These are phyloP conservation scores for Starmerella sp. DNA, from an alignment of 805 yeast genomes.

Conservation along the genomic window DNA sequence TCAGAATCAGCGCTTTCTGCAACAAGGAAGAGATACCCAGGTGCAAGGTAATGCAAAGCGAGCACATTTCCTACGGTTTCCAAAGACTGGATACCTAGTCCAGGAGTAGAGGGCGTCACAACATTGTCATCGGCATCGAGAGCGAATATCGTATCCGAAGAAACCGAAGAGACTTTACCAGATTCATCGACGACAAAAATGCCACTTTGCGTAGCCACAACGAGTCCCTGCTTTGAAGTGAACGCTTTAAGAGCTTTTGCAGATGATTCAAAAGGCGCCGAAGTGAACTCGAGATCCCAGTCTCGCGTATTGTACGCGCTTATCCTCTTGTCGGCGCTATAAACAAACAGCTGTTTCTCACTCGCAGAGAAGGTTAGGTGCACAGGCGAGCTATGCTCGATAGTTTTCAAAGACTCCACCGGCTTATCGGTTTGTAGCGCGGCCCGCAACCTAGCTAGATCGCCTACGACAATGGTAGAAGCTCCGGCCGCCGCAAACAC, in stretches of 20 bases:
- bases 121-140: background rate
- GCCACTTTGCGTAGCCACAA: background rate
- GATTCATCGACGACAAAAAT: background rate
- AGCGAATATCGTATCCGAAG: background rate
- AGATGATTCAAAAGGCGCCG: background rate
- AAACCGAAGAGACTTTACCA: background rate
- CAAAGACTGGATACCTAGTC: background rate
- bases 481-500: slow-evolving; percentile 18
- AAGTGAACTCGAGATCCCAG: background rate
- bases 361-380: background rate
- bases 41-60: background rate
- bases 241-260: background rate
- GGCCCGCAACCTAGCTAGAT: background rate
- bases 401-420: background rate
- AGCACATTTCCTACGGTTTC: background rate
- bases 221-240: background rate
- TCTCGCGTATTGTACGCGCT: background rate
- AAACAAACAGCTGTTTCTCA: slow-evolving; percentile 1
- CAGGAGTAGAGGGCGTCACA: background rate
- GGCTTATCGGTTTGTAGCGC: background rate
- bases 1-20: background rate
- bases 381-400: background rate
- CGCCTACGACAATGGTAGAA: slow-evolving; percentile 13
- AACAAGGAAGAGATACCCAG: background rate
- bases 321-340: background rate